Evolutionary conservation across 805 yeast genomes (phyloP).

Genomic region (Hanseniaspora nectarophila): DNA sequence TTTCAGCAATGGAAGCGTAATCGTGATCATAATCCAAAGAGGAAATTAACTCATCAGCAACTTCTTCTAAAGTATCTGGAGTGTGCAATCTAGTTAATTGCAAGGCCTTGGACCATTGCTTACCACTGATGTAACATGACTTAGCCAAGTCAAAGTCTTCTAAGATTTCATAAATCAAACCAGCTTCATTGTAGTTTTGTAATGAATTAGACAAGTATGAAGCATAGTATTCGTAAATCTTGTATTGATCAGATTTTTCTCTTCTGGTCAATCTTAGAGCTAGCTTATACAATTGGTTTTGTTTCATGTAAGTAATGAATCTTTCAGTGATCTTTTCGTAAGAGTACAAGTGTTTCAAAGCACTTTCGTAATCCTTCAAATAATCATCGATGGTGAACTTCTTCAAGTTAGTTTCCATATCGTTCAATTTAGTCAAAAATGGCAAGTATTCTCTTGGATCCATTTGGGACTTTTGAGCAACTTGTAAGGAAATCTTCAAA

Average conservation of each 20-base stretch:
- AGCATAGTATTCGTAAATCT: constrained; percentile 53
- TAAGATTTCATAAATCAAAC: constrained; percentile 60
- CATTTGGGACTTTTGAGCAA: constrained; percentile 94
- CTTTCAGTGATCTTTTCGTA: constrained; percentile 41
- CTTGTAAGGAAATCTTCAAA: constrained; percentile 61
- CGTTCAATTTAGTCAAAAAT: constrained; percentile 68
- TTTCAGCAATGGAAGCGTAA: constrained; percentile 69
- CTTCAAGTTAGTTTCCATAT: constrained; percentile 52
- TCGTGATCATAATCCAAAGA: constrained; percentile 55
- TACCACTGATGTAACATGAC: constrained; percentile 55
- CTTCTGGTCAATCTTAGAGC: constrained; percentile 57
- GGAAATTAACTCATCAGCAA: constrained; percentile 50
- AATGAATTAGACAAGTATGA: constrained; percentile 38
- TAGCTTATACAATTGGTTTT: constrained; percentile 54
- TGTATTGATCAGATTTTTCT: constrained; percentile 41
- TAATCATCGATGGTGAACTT: constrained; percentile 69
- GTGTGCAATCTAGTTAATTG: constrained; percentile 39
- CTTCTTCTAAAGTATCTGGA: constrained; percentile 32
- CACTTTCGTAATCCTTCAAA: constrained; percentile 55
- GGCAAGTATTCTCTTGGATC: constrained; percentile 97
- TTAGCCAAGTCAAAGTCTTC: constrained; percentile 48
- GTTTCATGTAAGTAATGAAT: constrained; percentile 53
- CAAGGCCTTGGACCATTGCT: constrained; percentile 78
- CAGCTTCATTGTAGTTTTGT: constrained; percentile 63
- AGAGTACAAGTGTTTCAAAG: constrained; percentile 51